These are phyloP conservation scores for Vanrija humicola DNA, from an alignment of 1,284 basidiomycete species.

Conservation along the genomic window DNA sequence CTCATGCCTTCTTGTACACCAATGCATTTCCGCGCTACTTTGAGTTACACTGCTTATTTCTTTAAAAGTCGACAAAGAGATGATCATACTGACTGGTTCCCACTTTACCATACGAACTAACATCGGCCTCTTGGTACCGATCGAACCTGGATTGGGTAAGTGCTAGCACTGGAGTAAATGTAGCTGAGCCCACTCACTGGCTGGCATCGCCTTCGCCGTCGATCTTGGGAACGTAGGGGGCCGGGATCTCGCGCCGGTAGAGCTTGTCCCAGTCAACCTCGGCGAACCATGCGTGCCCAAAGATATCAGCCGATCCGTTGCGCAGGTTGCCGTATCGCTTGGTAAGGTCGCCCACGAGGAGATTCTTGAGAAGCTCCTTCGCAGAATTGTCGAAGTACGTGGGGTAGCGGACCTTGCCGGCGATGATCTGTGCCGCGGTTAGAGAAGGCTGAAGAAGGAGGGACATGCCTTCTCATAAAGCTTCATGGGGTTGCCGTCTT, in stretches of 20 bases:
- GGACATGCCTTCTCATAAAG: constrained; percentile 96
- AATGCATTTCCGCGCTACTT: not conserved
- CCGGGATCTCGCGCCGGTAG: constrained; percentile 79
- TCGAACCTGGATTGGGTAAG: constrained; percentile 40
- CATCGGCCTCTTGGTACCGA: constrained; percentile 50
- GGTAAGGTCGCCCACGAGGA: constrained; percentile 85
- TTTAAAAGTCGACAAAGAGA: constrained; percentile 48
- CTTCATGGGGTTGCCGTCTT: constrained; percentile 61
- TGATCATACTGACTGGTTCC: constrained; percentile 48
- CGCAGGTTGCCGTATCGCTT: constrained; percentile 90
- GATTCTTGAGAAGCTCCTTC: constrained; percentile 81
- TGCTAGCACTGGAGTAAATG: not conserved
- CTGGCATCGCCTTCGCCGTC: constrained; percentile 80
- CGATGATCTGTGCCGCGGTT: constrained; percentile 39
- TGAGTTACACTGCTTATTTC: not conserved
- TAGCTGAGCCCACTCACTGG: constrained; percentile 60
- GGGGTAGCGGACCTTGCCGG: constrained; percentile 85
- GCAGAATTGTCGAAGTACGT: constrained; percentile 75
- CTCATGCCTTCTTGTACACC: not conserved
- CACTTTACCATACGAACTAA: constrained; percentile 48
- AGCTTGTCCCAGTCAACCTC: constrained; percentile 94
- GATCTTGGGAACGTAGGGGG: constrained; percentile 91
- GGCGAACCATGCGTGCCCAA: constrained; percentile 91
- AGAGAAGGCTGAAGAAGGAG: not conserved
- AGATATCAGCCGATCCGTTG: constrained; percentile 90